Base-by-base conservation (phyloP, 2,329 filamentous ascomycete species). In the Colletotrichum camelliae region DNA sequence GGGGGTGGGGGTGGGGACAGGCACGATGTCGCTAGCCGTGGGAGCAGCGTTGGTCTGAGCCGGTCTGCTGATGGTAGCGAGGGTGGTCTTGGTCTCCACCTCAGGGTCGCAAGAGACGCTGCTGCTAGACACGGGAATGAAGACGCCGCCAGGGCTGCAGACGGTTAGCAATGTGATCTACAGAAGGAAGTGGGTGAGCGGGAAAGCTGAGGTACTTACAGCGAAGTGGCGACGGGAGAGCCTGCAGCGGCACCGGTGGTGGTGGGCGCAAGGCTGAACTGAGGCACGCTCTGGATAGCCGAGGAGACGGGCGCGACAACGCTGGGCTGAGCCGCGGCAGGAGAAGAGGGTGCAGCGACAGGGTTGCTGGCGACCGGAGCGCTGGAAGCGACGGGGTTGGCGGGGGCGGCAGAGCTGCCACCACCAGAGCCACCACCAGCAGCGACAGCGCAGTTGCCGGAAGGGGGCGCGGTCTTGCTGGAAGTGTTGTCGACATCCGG, bases 401-500 rank as follows among this genome's bases (percentile, higher is more conserved):
- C 39, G 29, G 68, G 62, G 57, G 33, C 48, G 9, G 65, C 52
- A 57, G 72, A 55, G 37, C 72, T 77, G 12, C 67, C 75, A 48
- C 77, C 78, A 18, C 83, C 80, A 16, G 80, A 79, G 55, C 80
- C 80, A 21, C 81, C 77, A 31, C 77, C 78, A 4, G 70, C 79
- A 79, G 82, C 86, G 9, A 82, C 83, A 67, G 81, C 83, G n/a
- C 83, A 85, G 72, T 78, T 82, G 24, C 85, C 81, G 62, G 80
- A 77, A 7, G 87, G 86, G 18, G 82, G 80, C n/a, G 82, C 81
- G 18, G 85, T 84, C 71, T 81, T 83, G 68, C 80, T 77, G 24
- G 84, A 83, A 66, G 81, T 82, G 71, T 82, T 82, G 80, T 82
- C 84, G 60, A 92, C 88, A 72, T 91, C 88, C 1, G 87, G 83